Evolutionary conservation across 2,329 filamentous ascomycete species (phyloP), one percentile per base, ranked within the genome.

Genomic region (Penicillium polonicum): DNA sequence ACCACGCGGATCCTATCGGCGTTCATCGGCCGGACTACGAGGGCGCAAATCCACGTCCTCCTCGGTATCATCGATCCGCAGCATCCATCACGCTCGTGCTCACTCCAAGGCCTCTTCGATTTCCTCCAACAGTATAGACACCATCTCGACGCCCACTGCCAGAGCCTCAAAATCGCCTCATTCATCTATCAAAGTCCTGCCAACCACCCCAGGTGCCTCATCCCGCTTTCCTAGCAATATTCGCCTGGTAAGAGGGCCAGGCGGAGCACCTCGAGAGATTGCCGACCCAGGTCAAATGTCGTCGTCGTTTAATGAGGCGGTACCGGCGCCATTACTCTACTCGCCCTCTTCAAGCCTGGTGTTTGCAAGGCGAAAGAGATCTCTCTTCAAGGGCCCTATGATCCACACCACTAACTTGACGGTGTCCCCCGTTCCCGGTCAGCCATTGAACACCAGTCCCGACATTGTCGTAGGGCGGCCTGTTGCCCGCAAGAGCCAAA

Each of bases 31-130:
- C 43, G 92, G 93, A 31, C 83, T 97, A 44, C 86, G 92, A 29
- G 93, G 94, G 38, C 86, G 94, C 60, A 97, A 97, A 73, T 97
- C 93, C 0, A 99, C 94, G 0, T 97, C 92, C 0, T 96, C 92
- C 0, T 97, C 92, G 0, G 87, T 99, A 17, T 97, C 92, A 0
- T 96, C 92, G 0, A 88, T 99, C 57, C 88, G 94, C 58, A 95
- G 90, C 44, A 91, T 97, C 70, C 92, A 93, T 68, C 90, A 92
- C 65, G 88, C 91, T 52, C 90, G 94, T 71, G 88, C 88, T 1
- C 93, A 97, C 73, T 96, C 92, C 23, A 97, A 97, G 75, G 92
- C 94, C 0, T 96, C 91, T 0, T 97, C 92, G 0, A 94, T 92
- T 1, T 96, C 92, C 43, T 96, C 89, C 5, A 89, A 88, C 59